Evolutionary conservation across 371 early-diverging fungal species (phyloP).

Genomic region (Blakeslea trispora): DNA sequence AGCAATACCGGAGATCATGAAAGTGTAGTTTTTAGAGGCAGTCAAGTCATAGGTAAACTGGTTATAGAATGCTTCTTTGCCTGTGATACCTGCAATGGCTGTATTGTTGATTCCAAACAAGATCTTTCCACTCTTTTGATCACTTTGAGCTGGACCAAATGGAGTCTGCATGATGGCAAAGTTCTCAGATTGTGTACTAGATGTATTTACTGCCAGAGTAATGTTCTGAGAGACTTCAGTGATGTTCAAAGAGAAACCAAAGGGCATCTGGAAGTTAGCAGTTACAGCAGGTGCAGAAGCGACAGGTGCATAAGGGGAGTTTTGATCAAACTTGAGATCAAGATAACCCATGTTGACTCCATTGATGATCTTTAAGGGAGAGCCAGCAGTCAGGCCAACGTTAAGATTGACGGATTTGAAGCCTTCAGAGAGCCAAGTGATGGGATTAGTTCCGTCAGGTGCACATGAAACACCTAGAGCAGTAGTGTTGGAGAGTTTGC

Average conservation of each 20-base stretch:
- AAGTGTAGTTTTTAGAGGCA: slow-evolving; percentile 40
- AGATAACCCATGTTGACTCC: slow-evolving; percentile 56
- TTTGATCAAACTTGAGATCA: slow-evolving; percentile 50
- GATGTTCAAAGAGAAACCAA: slow-evolving; percentile 58
- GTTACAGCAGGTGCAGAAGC: slow-evolving; percentile 51
- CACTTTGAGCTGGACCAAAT: slow-evolving; percentile 44
- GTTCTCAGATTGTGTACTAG: slow-evolving; percentile 26
- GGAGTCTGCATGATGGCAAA: slow-evolving; percentile 53
- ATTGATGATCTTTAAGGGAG: slow-evolving; percentile 55
- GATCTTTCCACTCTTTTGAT: slow-evolving; percentile 50
- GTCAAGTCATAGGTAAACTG: slow-evolving; percentile 55
- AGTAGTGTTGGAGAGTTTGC: slow-evolving; percentile 48
- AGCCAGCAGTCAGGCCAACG: slow-evolving; percentile 48
- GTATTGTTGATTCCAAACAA: slow-evolving; percentile 50
- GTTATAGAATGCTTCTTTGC: slow-evolving; percentile 44
- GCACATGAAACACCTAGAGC: slow-evolving; percentile 61
- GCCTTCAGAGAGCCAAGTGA: slow-evolving; percentile 61
- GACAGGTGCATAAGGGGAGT: slow-evolving; percentile 53
- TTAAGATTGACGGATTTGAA: slow-evolving; percentile 55
- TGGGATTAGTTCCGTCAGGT: slow-evolving; percentile 59
- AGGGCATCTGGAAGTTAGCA: slow-evolving; percentile 58
- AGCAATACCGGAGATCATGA: slow-evolving; percentile 53
- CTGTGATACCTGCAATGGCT: slow-evolving; percentile 42
- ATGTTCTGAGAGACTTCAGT: slow-evolving; percentile 58
- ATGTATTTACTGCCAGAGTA: slow-evolving; percentile 39